Percentiles rank a stretch among this genome's conserved stretches.
Evolutionary conservation across 2,329 filamentous ascomycete species (phyloP).

Genomic region (Neurospora sp.): DNA sequence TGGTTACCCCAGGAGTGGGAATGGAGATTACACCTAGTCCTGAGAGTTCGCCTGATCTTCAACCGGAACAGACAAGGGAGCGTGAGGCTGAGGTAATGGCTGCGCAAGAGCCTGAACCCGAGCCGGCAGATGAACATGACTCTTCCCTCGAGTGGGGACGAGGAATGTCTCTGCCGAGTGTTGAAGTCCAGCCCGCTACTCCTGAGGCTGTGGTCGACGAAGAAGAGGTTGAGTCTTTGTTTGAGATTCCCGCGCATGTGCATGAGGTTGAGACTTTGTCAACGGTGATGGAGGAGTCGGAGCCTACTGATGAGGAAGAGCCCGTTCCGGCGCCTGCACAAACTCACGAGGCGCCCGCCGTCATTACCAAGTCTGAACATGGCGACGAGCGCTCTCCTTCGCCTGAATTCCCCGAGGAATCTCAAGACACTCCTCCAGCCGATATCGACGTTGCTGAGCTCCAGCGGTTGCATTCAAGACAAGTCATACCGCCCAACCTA

Average conservation of each 20-base stretch:
- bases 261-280: background rate
- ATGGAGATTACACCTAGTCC: background rate
- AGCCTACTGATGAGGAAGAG: background rate
- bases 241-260: background rate
- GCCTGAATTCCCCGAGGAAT: background rate
- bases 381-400: background rate
- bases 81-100: background rate
- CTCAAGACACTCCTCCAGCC: background rate
- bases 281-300: background rate
- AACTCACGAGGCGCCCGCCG: background rate
- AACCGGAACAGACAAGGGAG: background rate
- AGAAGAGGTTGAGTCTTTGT: background rate
- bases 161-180: background rate
- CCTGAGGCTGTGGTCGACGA: background rate
- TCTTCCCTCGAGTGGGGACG: background rate
- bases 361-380: background rate
- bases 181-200: background rate
- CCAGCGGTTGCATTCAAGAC: background rate
- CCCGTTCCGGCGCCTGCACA: background rate
- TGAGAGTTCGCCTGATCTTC: background rate
- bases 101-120: background rate
- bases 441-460: background rate
- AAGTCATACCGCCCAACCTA: background rate
- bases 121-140: background rate
- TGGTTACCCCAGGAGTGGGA: background rate